phyloP scores from a whole-genome alignment of 768 basidiomycete species.

The Tephrocybe sp. region DNA sequence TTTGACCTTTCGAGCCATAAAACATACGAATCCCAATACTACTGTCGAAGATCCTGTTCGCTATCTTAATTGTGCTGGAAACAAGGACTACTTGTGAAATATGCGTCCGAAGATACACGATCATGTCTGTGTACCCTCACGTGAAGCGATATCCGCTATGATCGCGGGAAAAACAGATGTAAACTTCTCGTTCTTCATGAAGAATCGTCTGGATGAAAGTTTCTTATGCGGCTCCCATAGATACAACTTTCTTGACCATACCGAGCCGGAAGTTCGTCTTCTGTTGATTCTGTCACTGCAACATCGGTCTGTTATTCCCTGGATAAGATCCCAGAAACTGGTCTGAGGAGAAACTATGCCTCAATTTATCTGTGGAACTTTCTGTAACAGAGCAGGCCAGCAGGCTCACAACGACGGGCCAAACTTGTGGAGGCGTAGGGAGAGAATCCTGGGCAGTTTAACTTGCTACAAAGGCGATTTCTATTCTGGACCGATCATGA shows the following conservation, averaged over 20 bases:
- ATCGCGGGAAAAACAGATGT: constrained; percentile 14
- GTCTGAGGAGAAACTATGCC: too few species aligned
- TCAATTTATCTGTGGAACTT: neutral
- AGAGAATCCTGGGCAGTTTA: neutral
- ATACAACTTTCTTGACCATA: constrained; percentile 2
- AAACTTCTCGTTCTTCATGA: too few species aligned
- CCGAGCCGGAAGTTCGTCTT: too few species aligned
- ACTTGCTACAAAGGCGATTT: neutral
- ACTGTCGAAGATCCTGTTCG: too few species aligned
- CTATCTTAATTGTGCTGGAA: too few species aligned
- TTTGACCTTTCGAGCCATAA: too few species aligned
- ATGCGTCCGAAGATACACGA: neutral
- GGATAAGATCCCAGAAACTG: neutral
- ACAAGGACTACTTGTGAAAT: too few species aligned
- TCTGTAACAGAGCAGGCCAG: neutral
- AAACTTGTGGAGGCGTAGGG: neutral
- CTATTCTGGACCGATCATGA: neutral
- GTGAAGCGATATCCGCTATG: constrained; percentile 11
- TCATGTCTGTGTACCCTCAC: constrained; percentile 2
- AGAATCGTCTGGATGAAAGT: too few species aligned
- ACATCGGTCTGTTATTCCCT: neutral
- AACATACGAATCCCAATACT: too few species aligned
- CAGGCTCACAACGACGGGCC: neutral
- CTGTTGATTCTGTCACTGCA: too few species aligned
- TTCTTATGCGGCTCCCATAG: too few species aligned